These are phyloP conservation scores for Theileria annulata DNA, from an alignment of 169 alveolate genomes.

Conservation along the genomic window DNA sequence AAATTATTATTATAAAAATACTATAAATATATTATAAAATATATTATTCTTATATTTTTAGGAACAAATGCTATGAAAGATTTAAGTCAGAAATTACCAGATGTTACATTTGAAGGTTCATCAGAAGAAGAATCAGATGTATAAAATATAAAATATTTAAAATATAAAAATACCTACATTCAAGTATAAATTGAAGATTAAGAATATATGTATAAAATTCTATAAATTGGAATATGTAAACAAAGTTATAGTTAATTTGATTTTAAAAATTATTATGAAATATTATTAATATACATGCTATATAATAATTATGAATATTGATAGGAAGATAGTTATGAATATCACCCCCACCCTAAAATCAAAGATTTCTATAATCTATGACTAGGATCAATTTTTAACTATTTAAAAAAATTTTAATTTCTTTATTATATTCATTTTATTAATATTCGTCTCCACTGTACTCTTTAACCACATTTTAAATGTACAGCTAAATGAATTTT, in stretches of 20 bases:
- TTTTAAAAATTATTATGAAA: too few relatives aligned
- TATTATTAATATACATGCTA: not conserved
- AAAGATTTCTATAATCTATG: not conserved
- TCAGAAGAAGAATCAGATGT: slow-evolving; percentile 8
- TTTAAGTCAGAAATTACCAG: not conserved
- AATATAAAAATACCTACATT: not conserved
- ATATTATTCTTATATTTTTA: not conserved
- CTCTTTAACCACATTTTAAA: not conserved
- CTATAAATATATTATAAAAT: too few relatives aligned
- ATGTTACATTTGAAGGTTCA: slow-evolving; percentile 32
- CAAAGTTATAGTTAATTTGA: not conserved
- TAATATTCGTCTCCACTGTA: not conserved
- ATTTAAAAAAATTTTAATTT: slow-evolving; percentile 1
- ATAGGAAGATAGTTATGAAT: not conserved
- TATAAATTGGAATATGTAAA: too few relatives aligned
- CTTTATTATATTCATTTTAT: not conserved
- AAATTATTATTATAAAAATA: too few relatives aligned
- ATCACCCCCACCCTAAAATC: not conserved
- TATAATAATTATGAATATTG: not conserved
- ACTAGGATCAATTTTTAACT: not conserved
- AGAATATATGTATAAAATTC: not conserved
- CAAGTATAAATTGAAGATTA: not conserved
- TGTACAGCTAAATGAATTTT: not conserved
- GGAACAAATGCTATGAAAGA: slow-evolving; percentile 11
- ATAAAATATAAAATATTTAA: not conserved